These are phyloP conservation scores for Rhododendron ovatum DNA, from an alignment of 148 eudicot genomes.

Conservation along the genomic window DNA sequence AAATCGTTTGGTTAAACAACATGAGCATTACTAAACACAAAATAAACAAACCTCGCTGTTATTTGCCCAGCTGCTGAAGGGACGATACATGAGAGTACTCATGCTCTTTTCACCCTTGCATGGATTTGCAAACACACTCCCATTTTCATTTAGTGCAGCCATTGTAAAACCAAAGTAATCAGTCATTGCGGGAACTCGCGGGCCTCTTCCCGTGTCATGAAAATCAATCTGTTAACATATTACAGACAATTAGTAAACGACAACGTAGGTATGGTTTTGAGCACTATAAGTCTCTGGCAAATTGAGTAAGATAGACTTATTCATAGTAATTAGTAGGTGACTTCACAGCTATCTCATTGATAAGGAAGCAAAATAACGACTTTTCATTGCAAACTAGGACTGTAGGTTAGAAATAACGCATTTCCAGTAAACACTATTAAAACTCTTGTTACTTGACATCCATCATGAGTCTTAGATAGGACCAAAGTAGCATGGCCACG, in stretches of 20 bases:
- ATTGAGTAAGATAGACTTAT: neutral
- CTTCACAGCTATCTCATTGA: neutral
- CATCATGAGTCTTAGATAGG: neutral
- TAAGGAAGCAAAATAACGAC: neutral
- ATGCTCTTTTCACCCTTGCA: conserved; percentile 82
- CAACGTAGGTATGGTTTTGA: neutral
- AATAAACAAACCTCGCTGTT: conserved; percentile 77
- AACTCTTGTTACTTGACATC: neutral
- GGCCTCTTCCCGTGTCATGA: conserved; percentile 97
- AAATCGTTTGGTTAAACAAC: neutral
- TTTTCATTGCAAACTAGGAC: neutral
- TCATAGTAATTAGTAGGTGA: neutral
- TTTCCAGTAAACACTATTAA: neutral
- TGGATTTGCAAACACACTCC: conserved; percentile 92
- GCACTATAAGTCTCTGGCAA: neutral
- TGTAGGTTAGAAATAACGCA: neutral
- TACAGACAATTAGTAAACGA: conserved; percentile 1
- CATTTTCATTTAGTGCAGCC: conserved; percentile 90
- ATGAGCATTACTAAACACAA: neutral
- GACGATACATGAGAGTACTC: conserved; percentile 99
- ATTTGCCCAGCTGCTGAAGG: conserved; percentile 96
- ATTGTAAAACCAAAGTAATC: conserved; percentile 96
- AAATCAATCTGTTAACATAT: conserved; percentile 75
- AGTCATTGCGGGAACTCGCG: conserved; percentile 96
- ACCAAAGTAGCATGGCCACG: neutral